These are phyloP conservation scores for Fusarium paranaense DNA, from an alignment of 2,329 filamentous ascomycete genomes.

Conservation along the genomic window DNA sequence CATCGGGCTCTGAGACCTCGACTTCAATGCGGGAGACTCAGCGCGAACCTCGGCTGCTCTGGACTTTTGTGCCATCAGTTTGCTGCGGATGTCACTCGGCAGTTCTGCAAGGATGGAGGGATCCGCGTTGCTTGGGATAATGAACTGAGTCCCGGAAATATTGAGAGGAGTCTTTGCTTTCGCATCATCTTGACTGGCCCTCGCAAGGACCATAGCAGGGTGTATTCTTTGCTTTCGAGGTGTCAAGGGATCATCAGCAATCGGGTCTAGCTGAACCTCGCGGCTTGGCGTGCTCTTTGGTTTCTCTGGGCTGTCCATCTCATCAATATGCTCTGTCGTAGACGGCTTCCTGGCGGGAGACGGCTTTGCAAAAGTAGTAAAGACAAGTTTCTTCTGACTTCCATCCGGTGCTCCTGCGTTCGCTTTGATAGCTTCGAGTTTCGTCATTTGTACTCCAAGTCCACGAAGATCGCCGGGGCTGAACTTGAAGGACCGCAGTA, in stretches of 20 bases:
- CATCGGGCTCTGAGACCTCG: constrained; percentile 55
- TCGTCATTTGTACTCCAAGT: constrained; percentile 92
- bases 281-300: constrained; percentile 45
- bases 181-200: constrained; percentile 60
- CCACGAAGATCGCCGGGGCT: constrained; percentile 94
- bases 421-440: constrained; percentile 82
- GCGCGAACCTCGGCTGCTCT: constrained; percentile 31
- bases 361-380: constrained; percentile 66
- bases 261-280: constrained; percentile 60
- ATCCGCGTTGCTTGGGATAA: constrained; percentile 87
- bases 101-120: constrained; percentile 84
- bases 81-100: constrained; percentile 83
- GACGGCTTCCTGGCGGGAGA: constrained; percentile 54
- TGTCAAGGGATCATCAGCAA: constrained; percentile 65
- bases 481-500: constrained; percentile 84
- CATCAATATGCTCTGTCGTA: constrained; percentile 64
- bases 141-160: constrained; percentile 88
- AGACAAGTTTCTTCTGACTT: constrained; percentile 83
- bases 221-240: constrained; percentile 65
- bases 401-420: constrained; percentile 69
- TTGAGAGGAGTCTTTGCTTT: constrained; percentile 78
- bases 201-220: constrained; percentile 64
- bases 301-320: constrained; percentile 53
- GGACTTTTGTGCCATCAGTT: constrained; percentile 71
- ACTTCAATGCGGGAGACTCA: constrained; percentile 46